Conservation (phyloP, 345 rosid genomes). For the Acer saccharum region DNA sequence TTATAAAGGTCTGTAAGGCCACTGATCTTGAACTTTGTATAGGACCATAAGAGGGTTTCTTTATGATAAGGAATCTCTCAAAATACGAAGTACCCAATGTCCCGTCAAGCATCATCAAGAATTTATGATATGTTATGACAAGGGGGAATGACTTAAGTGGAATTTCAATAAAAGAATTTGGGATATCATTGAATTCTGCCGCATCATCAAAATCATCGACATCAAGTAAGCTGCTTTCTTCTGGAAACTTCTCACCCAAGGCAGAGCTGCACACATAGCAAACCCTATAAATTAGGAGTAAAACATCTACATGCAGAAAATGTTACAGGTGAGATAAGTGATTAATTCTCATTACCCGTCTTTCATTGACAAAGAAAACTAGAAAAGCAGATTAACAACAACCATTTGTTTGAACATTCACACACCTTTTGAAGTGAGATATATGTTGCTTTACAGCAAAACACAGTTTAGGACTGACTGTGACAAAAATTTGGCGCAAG, state of each 20-base stretch:
- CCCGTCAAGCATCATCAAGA: conserved; percentile 62
- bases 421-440: conserved; percentile 38
- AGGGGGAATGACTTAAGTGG: conserved; percentile 43
- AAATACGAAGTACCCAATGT: conserved; percentile 52
- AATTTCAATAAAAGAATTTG: conserved; percentile 42
- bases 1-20: conserved; percentile 32
- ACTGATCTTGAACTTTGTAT: conserved; percentile 24
- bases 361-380: neutral
- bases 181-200: conserved; percentile 42
- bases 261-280: conserved; percentile 35
- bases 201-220: conserved; percentile 33
- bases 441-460: conserved; percentile 48
- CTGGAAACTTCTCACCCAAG: conserved; percentile 27
- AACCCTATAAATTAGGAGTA: neutral
- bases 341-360: neutral
- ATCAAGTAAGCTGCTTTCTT: conserved; percentile 22
- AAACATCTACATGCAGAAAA: neutral
- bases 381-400: neutral
- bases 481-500: conserved; percentile 59
- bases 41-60: conserved; percentile 25
- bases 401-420: neutral
- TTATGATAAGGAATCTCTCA: conserved; percentile 35
- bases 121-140: conserved; percentile 49
- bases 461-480: conserved; percentile 51
- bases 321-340: neutral